Evolutionary conservation across 257 asterid species (phyloP), one percentile per base, ranked within the genome.

Genomic region (Fraxinus cuspidata): DNA sequence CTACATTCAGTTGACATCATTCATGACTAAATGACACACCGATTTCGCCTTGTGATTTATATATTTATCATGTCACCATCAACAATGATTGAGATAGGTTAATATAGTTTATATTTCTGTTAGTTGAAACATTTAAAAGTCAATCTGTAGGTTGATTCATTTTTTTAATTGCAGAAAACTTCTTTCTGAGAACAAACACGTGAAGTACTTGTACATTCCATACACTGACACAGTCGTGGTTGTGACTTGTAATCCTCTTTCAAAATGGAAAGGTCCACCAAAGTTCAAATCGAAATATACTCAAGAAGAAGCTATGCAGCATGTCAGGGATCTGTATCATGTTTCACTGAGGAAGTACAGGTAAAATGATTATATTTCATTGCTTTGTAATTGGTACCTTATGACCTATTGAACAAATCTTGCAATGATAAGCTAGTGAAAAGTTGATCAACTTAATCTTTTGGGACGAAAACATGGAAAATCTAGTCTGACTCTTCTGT

Each of bases 141-240:
- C 60, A 49, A 16, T 49, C 2, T 0, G 21, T 49, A 49, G 23
- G 7, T 49, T 49, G 51, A 2, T 42, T 72, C 69, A 23, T 69
- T 80, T 71, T 68, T 84, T 44, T 70, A 86, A 68, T 84, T 84
- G 87, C 92, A 95, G 99, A 79, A 91, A 93, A 80, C 87, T 87
- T 79, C 83, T 95, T 42, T 88, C 97, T 0, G 98, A 93, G 82
- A 95, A 95, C 91, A 93, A 90, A 94, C 98, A 95, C 77, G 94
- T 95, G 81, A 95, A 93, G 72, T 95, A 89, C 83, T 89, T 95
- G 80, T 82, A 95, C 78, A 91, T 95, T 85, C 98, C 99, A 5
- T 95, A 95, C 78, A 95, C 99, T 1, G 97, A 95, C 78, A 86
- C 96, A 3, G 93, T 93, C 35, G 99, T 92, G 79, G 90, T 95